Base-by-base conservation (phyloP, 2,329 filamentous ascomycete species). In the Aureobasidium sp. region DNA sequence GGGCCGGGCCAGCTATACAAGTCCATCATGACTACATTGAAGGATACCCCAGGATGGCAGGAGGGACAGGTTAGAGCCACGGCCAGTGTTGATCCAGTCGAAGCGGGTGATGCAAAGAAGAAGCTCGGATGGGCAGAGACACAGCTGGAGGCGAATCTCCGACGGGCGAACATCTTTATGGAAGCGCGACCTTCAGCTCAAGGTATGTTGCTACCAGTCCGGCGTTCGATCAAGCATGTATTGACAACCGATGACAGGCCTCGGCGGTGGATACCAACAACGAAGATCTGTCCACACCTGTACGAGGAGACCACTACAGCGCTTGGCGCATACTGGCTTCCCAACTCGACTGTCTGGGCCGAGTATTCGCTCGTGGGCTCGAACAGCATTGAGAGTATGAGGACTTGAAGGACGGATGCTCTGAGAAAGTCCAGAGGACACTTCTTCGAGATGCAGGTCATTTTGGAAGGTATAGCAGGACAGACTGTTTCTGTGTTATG, bases 1-100 rank as follows among this genome's bases (percentile, higher is more conserved):
- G 52, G 37, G 27, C 52, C 52, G n/a, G 52, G 37, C 6, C 52
- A 44, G 20, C 52, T 56, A 15, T 56, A 56, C 15, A 56, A 44
- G 20, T 42, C 25, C 25, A 56, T 56, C 17, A 31, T 42, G 37
- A 15, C 29, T 9, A 42, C 52, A 1, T 11, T 56, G 25, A 12
- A 44, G 12, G 8, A 42, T 14, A 59, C 55, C 8, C 31, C 41
- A n/a, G 44, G 37, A 11, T 48, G 55, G 55, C 12, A n/a, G 22
- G 17, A 17, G 36, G 44, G 42, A 11, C 42, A 48, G 31, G 55
- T 59, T 4, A 47, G 55, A 9, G 55, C 55, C 2, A 48, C 20
- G 0, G 55, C 52, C 8, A 56, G 52, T 25, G 44, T 56, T 9
- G 52, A 56, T 56, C 52, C 52, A n/a, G 52, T 56, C 8, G 37